Base-by-base conservation (phyloP, 129 eudicot species). In the Centrapalus pauciflorus region DNA sequence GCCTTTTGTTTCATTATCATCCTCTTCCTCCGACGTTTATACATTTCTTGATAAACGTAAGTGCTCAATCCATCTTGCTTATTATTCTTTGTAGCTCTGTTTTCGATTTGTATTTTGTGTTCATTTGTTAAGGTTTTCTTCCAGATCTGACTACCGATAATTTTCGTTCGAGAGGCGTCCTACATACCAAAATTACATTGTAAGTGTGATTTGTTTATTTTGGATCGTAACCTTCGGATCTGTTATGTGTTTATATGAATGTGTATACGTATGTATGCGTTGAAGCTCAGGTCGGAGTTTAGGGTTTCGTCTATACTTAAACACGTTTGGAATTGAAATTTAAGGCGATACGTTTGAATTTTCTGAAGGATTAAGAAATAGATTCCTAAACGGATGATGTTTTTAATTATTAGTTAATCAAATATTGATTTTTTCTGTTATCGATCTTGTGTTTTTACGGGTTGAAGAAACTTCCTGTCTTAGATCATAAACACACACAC, bases 121-220 rank as follows among this genome's bases (percentile, higher is more conserved):
- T 19, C 51, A 6, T 9, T 43, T 65, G 3, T 66, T 74, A 7
- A 23, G 52, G 41, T 16, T 32, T 56, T 32, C 4, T 46, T 75
- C 41, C 74, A 75, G 79, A 66, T 66, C 68, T 38, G 61, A 66
- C 11, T 28, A 1, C 16, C 46, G 43, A 66, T 66, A n/a, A n/a
- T 66, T 2, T 21, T 43, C 57, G 72, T 66, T 56, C 24, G 6
- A 66, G 68, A 20, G 61, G 28, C 19, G 60, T 66, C 41, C 19
- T 0, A 66, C 67, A 45, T 25, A 66, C 35, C 6, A 48, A 75
- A 32, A 11, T 46, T 34, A 23, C 12, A 66, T 57, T 66, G 79
- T 74, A 74, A 74, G 79, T 74, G 11, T 33, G 5, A 4, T 2
- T 2, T 8, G 16, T 7, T 32, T 17, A 6, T 17, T 6, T 33